Percentiles rank a stretch among this genome's conserved stretches.
Conservation (phyloP, 2,329 filamentous ascomycete genomes). For the Exophiala oligosperma region DNA sequence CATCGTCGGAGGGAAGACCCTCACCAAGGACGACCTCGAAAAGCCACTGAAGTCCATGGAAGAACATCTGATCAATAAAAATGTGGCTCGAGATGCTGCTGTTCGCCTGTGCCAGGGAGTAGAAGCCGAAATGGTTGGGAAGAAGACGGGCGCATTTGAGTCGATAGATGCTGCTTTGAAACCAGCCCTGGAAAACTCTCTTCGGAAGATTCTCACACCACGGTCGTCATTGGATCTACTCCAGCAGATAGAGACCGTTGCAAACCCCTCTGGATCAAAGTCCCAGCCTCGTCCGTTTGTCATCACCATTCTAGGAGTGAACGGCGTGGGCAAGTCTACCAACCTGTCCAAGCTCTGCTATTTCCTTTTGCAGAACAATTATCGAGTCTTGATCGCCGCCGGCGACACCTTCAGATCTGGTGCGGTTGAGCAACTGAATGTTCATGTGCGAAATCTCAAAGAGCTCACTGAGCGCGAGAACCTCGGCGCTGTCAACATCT, state of each 20-base stretch:
- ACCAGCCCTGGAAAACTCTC: slow-evolving; percentile 84
- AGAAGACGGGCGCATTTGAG: slow-evolving; percentile 91
- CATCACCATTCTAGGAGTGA: slow-evolving; percentile 97
- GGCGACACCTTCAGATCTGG: slow-evolving; percentile 97
- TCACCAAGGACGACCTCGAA: slow-evolving; percentile 84
- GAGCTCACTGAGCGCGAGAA: slow-evolving; percentile 84
- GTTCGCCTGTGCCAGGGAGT: slow-evolving; percentile 88
- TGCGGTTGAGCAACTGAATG: slow-evolving; percentile 92
- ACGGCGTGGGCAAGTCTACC: slow-evolving; percentile 96
- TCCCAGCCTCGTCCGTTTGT: slow-evolving; percentile 80
- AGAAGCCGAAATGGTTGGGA: slow-evolving; percentile 82
- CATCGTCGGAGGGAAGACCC: slow-evolving; percentile 87
- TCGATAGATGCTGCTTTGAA: slow-evolving; percentile 81
- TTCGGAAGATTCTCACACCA: slow-evolving; percentile 93
- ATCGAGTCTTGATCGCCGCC: slow-evolving; percentile 89
- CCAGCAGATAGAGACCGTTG: slow-evolving; percentile 83
- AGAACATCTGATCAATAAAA: slow-evolving; percentile 90
- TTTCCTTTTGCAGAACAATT: slow-evolving; percentile 96
- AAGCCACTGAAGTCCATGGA: slow-evolving; percentile 96
- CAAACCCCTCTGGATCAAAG: slow-evolving; percentile 63
- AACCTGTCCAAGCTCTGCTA: slow-evolving; percentile 98
- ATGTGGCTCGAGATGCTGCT: slow-evolving; percentile 92
- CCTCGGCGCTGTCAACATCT: slow-evolving; percentile 78
- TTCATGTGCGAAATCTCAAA: slow-evolving; percentile 90
- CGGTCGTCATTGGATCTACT: slow-evolving; percentile 93